Percentiles rank a stretch among this genome's conserved stretches.
These are phyloP conservation scores for Euphorbia lathyris DNA, from an alignment of 345 rosid genomes.

Conservation along the genomic window DNA sequence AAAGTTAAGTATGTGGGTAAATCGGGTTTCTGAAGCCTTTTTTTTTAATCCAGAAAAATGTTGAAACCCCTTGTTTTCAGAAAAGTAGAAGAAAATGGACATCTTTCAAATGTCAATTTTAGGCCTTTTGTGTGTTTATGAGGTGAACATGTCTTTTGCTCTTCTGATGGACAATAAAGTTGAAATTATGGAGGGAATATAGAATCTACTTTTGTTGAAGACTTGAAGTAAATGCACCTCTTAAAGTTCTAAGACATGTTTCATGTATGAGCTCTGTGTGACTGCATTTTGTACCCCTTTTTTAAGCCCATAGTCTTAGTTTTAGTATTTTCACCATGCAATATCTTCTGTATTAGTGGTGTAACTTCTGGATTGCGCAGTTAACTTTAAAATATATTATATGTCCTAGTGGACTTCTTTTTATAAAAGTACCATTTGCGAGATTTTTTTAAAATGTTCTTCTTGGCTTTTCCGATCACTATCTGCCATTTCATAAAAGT, in stretches of 20 bases:
- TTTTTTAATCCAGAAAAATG: not conserved
- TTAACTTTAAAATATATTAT: not conserved
- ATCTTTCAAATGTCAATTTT: not conserved
- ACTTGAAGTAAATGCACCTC: not conserved
- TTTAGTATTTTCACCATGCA: not conserved
- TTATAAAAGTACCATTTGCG: not conserved
- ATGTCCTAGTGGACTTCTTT: not conserved
- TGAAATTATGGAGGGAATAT: not conserved
- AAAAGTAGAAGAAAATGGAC: not conserved
- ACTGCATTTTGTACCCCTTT: too few species aligned
- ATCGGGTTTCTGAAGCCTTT: not conserved
- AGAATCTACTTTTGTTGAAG: not conserved
- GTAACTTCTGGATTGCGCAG: not conserved
- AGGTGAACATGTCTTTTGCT: not conserved
- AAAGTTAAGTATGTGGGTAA: not conserved
- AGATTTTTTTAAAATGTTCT: too few species aligned
- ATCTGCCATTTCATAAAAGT: not conserved
- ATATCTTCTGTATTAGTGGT: not conserved
- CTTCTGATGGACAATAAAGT: not conserved
- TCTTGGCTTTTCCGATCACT: not conserved
- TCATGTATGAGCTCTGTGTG: not conserved
- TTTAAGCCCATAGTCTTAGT: not conserved
- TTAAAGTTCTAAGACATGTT: slow-evolving; percentile 1
- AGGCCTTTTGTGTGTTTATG: not conserved
- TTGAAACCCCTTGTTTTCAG: not conserved